Conservation (phyloP, 2,329 filamentous ascomycete species). For the Sporothrix luriei region DNA sequence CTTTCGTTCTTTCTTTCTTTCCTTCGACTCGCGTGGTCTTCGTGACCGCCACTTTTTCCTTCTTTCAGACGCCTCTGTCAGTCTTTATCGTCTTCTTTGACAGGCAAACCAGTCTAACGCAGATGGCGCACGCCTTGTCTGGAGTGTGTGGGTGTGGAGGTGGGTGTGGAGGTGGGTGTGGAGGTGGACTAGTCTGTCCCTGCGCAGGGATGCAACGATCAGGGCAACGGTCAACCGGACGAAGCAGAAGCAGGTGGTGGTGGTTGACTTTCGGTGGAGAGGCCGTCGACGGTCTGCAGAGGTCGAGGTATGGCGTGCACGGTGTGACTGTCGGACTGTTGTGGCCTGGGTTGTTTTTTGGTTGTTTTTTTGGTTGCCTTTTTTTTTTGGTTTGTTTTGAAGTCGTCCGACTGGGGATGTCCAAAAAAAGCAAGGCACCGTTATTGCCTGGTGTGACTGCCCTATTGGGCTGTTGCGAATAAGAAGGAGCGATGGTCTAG, state of each 20-base stretch:
- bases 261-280: background rate
- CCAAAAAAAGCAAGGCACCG: conserved; percentile 1
- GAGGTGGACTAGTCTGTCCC: background rate
- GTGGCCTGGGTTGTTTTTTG: background rate
- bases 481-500: background rate
- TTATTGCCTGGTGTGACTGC: background rate
- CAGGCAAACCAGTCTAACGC: background rate
- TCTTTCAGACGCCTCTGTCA: background rate
- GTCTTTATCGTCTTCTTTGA: conserved; percentile 13
- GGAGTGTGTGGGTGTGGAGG: background rate
- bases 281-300: background rate
- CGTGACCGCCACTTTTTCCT: background rate
- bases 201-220: conserved; percentile 22
- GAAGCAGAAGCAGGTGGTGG: background rate
- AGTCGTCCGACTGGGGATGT: too few relatives aligned
- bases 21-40: background rate
- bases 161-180: background rate
- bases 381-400: background rate
- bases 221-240: background rate
- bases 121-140: background rate
- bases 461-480: background rate
- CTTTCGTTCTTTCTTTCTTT: conserved; percentile 21
- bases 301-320: background rate
- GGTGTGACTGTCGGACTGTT: background rate
- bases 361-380: conserved; percentile 5